phyloP scores from a whole-genome alignment of 257 asterid genomes.

The Solanum peruvianum region DNA sequence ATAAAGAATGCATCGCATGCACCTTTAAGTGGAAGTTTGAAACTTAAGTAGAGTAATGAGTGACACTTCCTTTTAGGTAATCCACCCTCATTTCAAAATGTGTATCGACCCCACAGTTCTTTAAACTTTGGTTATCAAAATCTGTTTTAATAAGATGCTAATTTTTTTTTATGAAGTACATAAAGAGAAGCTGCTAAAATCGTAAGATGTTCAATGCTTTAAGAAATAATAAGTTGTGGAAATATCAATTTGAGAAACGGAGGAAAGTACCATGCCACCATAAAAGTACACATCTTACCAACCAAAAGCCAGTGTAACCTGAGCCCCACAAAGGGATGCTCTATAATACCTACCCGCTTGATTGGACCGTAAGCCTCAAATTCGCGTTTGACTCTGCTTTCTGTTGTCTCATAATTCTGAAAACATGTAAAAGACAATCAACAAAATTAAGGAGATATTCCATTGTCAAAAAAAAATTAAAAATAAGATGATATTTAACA shows the following conservation, averaged over 20 bases:
- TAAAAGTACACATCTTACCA: slow-evolving; percentile 58
- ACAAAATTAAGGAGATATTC: neutral
- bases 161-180: neutral
- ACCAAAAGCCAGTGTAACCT: slow-evolving; percentile 58
- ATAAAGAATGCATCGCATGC: neutral
- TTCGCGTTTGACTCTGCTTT: slow-evolving; percentile 92
- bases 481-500: neutral
- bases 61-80: neutral
- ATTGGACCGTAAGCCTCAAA: slow-evolving; percentile 98
- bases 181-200: neutral
- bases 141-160: neutral
- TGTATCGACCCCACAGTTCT: neutral
- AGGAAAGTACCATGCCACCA: slow-evolving; percentile 11
- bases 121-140: neutral
- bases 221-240: neutral
- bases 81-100: neutral
- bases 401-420: slow-evolving; percentile 91
- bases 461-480: neutral
- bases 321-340: slow-evolving; percentile 54
- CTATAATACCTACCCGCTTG: slow-evolving; percentile 97
- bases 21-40: neutral
- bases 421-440: slow-evolving; percentile 1
- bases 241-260: neutral
- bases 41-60: neutral
- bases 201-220: neutral